These are phyloP conservation scores for Ceratocystis cacaofunesta DNA, from an alignment of 2,329 filamentous ascomycete species.

Conservation along the genomic window DNA sequence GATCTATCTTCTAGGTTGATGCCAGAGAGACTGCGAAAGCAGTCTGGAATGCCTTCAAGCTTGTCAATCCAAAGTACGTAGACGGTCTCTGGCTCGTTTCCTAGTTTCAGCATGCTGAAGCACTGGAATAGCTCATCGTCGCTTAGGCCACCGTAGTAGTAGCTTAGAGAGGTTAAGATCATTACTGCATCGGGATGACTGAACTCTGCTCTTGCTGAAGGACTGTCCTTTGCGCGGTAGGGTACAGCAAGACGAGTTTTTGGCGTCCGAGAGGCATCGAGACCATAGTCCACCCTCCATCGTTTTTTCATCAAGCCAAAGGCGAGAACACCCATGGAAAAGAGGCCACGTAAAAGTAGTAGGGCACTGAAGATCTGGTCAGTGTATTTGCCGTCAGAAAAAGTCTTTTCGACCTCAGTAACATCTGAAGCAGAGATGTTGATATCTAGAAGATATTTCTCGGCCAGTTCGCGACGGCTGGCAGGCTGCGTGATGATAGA, in stretches of 20 bases:
- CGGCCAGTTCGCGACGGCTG: conserved; percentile 23
- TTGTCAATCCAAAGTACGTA: conserved; percentile 36
- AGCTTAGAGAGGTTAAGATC: conserved; percentile 38
- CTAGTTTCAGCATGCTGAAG: conserved; percentile 33
- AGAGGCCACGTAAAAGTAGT: conserved; percentile 38
- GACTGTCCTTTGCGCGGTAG: conserved; percentile 44
- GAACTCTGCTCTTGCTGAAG: conserved; percentile 42
- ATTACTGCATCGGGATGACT: conserved; percentile 47
- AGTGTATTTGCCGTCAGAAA: conserved; percentile 25
- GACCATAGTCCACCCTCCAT: conserved; percentile 51
- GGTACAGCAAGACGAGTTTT: conserved; percentile 39
- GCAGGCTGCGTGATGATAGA: conserved; percentile 27
- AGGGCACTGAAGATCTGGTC: conserved; percentile 24
- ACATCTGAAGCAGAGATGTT: conserved; percentile 21
- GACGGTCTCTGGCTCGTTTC: conserved; percentile 37
- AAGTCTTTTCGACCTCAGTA: conserved; percentile 24
- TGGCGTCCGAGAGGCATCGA: conserved; percentile 29
- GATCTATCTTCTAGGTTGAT: conserved; percentile 44
- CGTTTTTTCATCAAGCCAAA: conserved; percentile 43
- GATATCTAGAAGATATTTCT: conserved; percentile 31
- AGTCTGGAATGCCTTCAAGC: conserved; percentile 22
- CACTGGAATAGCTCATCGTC: conserved; percentile 34
- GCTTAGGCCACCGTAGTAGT: conserved; percentile 41
- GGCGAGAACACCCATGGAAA: conserved; percentile 38
- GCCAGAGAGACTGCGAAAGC: conserved; percentile 30